phyloP scores from a whole-genome alignment of 1,284 basidiomycete species.

The Austroboletus novae-zelandiae region DNA sequence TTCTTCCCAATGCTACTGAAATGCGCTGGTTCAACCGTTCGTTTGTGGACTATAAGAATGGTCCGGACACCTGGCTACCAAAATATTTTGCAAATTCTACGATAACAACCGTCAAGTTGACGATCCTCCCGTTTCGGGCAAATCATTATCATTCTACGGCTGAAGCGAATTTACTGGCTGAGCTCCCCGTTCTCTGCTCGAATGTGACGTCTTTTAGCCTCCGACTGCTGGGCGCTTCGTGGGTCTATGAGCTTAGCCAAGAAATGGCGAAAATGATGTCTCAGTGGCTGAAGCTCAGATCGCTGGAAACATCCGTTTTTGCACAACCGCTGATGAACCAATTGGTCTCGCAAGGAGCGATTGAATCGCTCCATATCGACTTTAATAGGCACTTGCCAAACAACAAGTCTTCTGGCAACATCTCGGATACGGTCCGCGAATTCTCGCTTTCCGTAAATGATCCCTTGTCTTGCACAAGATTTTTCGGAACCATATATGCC shows the following conservation, averaged over 20 bases:
- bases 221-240: too few species aligned
- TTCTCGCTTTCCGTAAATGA: not conserved
- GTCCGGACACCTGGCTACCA: conserved; percentile 11
- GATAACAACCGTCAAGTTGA: conserved; percentile 9
- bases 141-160: conserved; percentile 6
- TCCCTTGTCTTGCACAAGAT: too few species aligned
- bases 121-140: conserved; percentile 1
- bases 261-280: too few species aligned
- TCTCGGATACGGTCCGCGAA: conserved; percentile 4
- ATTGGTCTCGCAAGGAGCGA: not conserved
- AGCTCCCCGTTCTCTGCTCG: too few species aligned
- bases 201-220: too few species aligned
- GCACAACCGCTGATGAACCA: conserved; percentile 10
- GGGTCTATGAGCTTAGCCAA: too few species aligned
- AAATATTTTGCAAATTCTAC: conserved; percentile 7
- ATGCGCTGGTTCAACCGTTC: conserved; percentile 10
- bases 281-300: conserved; percentile 8
- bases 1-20: conserved; percentile 14
- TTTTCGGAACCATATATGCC: too few species aligned
- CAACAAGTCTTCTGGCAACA: conserved; percentile 1
- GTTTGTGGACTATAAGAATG: not conserved
- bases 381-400: not conserved
- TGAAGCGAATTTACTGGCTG: not conserved
- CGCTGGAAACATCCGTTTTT: conserved; percentile 2
- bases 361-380: conserved; percentile 10